Conservation (phyloP, 768 basidiomycete genomes). For the Phylloporus arenicola region DNA sequence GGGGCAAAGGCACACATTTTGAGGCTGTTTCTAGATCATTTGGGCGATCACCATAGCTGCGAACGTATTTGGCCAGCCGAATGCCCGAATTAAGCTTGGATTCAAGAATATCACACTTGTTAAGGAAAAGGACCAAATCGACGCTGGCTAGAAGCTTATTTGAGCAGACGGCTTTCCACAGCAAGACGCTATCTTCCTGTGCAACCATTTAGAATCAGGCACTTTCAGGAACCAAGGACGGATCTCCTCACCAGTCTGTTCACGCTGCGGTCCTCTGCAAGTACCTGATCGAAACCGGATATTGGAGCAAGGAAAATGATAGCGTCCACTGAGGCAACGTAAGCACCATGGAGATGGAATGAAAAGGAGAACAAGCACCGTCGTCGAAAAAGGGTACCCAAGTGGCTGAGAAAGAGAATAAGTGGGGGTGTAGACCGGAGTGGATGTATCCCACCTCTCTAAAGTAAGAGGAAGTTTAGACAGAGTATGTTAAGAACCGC, state of each 20-base stretch:
- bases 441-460: slow-evolving; percentile 31
- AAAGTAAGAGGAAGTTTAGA: slow-evolving; percentile 6
- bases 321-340: slow-evolving; percentile 31
- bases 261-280: slow-evolving; percentile 47
- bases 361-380: slow-evolving; percentile 25
- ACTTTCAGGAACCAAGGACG: neutral
- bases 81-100: slow-evolving; percentile 62
- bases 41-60: slow-evolving; percentile 61
- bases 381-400: slow-evolving; percentile 57
- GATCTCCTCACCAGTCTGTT: slow-evolving; percentile 41
- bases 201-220: neutral
- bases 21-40: slow-evolving; percentile 68
- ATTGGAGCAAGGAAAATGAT: slow-evolving; percentile 60
- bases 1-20: slow-evolving; percentile 44
- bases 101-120: slow-evolving; percentile 74
- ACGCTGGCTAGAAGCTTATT: slow-evolving; percentile 68
- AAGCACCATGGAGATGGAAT: neutral
- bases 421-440: slow-evolving; percentile 5
- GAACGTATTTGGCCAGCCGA: slow-evolving; percentile 59
- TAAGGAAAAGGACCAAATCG: slow-evolving; percentile 74
- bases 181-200: slow-evolving; percentile 70
- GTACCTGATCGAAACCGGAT: slow-evolving; percentile 51
- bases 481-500: neutral
- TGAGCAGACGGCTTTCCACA: slow-evolving; percentile 70
- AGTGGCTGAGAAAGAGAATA: slow-evolving; percentile 31